phyloP scores from a whole-genome alignment of 1,139 yeast genomes.

The Saccharomyces hybrid region DNA sequence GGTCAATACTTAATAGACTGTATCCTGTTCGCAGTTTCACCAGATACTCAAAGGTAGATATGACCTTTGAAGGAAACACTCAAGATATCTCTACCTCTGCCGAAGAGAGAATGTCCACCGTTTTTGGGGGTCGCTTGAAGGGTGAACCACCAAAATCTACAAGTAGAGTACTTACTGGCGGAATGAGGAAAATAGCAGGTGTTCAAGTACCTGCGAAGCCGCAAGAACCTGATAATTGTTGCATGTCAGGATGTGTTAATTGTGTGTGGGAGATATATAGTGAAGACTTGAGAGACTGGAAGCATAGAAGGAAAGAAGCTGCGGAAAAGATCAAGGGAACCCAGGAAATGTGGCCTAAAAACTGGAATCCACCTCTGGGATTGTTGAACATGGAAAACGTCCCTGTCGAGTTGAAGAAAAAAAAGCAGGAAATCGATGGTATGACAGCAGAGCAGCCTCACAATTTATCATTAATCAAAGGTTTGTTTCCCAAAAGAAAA shows the following conservation, averaged over 20 bases:
- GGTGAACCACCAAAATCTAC: conserved; percentile 49
- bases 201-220: conserved; percentile 74
- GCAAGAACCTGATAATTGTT: conserved; percentile 87
- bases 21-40: neutral
- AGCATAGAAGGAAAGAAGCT: conserved; percentile 50
- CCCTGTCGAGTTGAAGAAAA: conserved; percentile 28
- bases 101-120: conserved; percentile 43
- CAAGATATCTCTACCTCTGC: conserved; percentile 35
- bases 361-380: conserved; percentile 66
- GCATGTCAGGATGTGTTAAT: conserved; percentile 95
- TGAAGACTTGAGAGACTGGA: conserved; percentile 85
- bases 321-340: conserved; percentile 43
- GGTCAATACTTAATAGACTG: neutral
- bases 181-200: conserved; percentile 55
- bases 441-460: conserved; percentile 16
- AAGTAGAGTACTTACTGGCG: conserved; percentile 40
- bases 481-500: conserved; percentile 30
- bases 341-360: conserved; percentile 69
- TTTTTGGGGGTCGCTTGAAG: conserved; percentile 53
- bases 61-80: conserved; percentile 45
- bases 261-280: conserved; percentile 94
- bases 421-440: conserved; percentile 19
- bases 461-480: conserved; percentile 19
- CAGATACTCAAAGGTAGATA: conserved; percentile 4
- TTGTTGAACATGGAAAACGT: conserved; percentile 35